Conservation (phyloP, 441 rosid species). For the Eruca vesicaria region DNA sequence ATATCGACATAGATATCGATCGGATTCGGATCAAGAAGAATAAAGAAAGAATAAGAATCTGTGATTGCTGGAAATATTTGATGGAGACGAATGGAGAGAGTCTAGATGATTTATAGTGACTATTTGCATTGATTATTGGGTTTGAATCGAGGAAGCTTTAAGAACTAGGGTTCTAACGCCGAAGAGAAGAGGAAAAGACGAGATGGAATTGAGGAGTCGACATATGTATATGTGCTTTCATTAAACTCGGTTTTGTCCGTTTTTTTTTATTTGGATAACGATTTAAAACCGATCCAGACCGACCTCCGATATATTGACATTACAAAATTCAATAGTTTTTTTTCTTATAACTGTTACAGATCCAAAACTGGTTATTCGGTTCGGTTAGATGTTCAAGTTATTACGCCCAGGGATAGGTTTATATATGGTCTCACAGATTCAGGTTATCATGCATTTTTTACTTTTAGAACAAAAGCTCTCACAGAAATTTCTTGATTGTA, state of each 20-base stretch:
- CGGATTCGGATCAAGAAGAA: too few relatives aligned
- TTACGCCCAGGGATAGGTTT: too few relatives aligned
- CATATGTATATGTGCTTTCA: background rate
- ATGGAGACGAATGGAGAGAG: too few relatives aligned
- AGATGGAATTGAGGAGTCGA: background rate
- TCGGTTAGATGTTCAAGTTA: background rate
- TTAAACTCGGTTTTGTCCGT: background rate
- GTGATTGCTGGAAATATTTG: too few relatives aligned
- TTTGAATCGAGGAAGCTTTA: too few relatives aligned
- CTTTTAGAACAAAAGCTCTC: background rate
- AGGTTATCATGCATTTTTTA: background rate
- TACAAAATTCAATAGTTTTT: background rate
- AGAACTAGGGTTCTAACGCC: background rate
- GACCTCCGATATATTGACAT: background rate
- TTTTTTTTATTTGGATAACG: background rate
- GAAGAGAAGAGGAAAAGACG: background rate
- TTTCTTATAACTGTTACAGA: too few relatives aligned
- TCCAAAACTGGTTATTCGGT: background rate
- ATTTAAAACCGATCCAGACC: background rate
- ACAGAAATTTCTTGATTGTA: background rate
- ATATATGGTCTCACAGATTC: background rate
- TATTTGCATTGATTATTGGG: too few relatives aligned
- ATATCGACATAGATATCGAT: too few relatives aligned
- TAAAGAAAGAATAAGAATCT: too few relatives aligned
- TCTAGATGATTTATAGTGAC: too few relatives aligned